Percentiles rank a stretch among this genome's conserved stretches.
Evolutionary conservation across 805 yeast species (phyloP).

Genomic region (Myxozyma monticola): DNA sequence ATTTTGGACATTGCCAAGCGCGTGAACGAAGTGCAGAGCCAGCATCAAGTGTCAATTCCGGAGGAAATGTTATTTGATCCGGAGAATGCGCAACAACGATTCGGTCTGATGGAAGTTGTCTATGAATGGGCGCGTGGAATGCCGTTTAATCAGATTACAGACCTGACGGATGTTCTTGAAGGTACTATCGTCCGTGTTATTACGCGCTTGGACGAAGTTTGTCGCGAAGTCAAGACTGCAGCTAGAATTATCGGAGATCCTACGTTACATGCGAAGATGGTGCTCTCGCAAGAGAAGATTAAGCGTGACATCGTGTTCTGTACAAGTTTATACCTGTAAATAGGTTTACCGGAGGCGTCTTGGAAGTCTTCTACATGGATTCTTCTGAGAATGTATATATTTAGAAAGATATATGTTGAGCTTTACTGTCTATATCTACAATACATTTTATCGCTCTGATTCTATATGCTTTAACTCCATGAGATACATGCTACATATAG

Average conservation of each 20-base stretch:
- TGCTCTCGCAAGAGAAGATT: conserved; percentile 88
- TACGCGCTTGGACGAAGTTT: conserved; percentile 88
- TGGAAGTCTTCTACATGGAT: no score
- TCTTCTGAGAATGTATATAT: no score
- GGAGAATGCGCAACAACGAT: conserved; percentile 58
- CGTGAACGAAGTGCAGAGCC: conserved; percentile 60
- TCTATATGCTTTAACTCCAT: no score
- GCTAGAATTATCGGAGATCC: conserved; percentile 94
- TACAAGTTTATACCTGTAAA: conserved; percentile 83
- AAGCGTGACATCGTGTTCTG: conserved; percentile 97
- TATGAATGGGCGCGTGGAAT: conserved; percentile 98
- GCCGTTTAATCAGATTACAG: conserved; percentile 88
- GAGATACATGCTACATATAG: no score
- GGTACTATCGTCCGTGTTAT: conserved; percentile 97
- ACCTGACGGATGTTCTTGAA: conserved; percentile 83
- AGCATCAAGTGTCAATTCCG: conserved; percentile 63
- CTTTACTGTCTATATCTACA: no score
- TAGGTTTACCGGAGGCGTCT: no score
- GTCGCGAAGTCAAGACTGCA: conserved; percentile 91
- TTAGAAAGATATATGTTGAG: no score
- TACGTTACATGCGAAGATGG: conserved; percentile 83
- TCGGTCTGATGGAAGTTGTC: conserved; percentile 88
- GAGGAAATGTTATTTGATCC: conserved; percentile 79
- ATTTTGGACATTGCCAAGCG: conserved; percentile 70
- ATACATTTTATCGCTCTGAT: no score